phyloP scores from a whole-genome alignment of 2,329 filamentous ascomycete genomes.

The Emergomyces orientalis region DNA sequence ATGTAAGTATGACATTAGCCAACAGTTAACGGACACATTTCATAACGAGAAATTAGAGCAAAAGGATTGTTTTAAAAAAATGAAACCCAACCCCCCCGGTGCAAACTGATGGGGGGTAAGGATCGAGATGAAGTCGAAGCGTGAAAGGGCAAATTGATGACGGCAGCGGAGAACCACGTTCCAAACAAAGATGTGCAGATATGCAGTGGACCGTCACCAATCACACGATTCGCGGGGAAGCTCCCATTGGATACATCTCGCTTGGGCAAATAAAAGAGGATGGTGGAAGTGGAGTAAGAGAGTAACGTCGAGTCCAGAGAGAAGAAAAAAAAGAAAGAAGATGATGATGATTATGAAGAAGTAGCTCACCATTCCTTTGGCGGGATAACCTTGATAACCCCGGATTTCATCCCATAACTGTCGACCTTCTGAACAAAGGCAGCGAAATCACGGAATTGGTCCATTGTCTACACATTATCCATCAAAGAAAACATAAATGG shows the following conservation, averaged over 20 bases:
- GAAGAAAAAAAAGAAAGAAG: neutral
- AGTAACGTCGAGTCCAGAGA: neutral
- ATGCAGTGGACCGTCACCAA: neutral
- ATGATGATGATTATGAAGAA: neutral
- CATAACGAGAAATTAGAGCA: neutral
- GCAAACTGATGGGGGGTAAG: no score
- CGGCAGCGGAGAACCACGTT: neutral
- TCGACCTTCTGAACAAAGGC: conserved; percentile 85
- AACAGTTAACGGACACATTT: neutral
- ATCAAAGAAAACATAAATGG: neutral
- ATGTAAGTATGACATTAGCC: conserved; percentile 7
- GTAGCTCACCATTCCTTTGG: conserved; percentile 76
- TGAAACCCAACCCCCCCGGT: no score
- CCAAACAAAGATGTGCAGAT: neutral
- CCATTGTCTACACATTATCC: conserved; percentile 55
- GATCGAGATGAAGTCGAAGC: neutral
- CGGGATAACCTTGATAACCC: conserved; percentile 91
- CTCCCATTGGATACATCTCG: neutral
- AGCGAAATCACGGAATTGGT: conserved; percentile 89
- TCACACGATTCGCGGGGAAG: neutral
- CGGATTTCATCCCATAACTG: conserved; percentile 91
- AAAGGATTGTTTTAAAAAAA: neutral
- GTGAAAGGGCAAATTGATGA: neutral
- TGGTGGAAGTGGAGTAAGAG: neutral
- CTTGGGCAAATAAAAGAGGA: neutral